Evolutionary conservation across 164 flowering plant genomes (phyloP).

Genomic region (Magnolia changhungtana): DNA sequence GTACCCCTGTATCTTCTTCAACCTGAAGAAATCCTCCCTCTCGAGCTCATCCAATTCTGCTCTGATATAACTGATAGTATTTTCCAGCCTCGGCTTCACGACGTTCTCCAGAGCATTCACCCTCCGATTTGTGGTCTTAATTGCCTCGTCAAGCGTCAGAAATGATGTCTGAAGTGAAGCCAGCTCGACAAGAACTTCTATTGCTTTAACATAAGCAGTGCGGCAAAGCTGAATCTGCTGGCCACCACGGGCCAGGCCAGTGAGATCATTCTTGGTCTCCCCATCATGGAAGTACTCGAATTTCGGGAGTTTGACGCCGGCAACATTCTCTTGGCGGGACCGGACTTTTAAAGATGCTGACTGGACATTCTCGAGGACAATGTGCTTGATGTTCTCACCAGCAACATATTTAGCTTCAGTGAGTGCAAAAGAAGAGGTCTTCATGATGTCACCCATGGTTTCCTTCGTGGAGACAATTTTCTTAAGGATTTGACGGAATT

Average conservation of each 20-base stretch:
- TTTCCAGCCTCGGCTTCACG: conserved; percentile 88
- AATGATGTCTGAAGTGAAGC: conserved; percentile 95
- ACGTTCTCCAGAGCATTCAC: conserved; percentile 98
- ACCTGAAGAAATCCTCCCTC: conserved; percentile 91
- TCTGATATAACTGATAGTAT: conserved; percentile 78
- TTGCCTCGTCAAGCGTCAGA: conserved; percentile 87
- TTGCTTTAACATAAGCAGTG: conserved; percentile 73
- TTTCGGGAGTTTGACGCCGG: conserved; percentile 93
- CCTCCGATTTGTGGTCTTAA: conserved; percentile 92
- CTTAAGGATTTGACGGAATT: conserved; percentile 84
- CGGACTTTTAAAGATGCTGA: conserved; percentile 77
- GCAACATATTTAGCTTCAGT: conserved; percentile 95
- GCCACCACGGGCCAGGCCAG: conserved; percentile 95
- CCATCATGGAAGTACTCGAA: conserved; percentile 84
- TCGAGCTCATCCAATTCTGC: conserved; percentile 94
- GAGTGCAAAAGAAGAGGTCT: conserved; percentile 73
- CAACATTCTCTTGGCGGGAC: conserved; percentile 78
- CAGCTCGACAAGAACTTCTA: conserved; percentile 93
- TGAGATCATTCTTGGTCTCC: conserved; percentile 83
- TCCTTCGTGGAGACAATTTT: conserved; percentile 85
- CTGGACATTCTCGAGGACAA: conserved; percentile 78
- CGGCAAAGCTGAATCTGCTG: conserved; percentile 90
- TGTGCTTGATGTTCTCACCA: conserved; percentile 87
- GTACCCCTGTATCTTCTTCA: conserved; percentile 93
- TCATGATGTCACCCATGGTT: conserved; percentile 92